Percentiles rank a stretch among this genome's conserved stretches.
phyloP scores from a whole-genome alignment of 2,329 filamentous ascomycete species.

The Pestalotiopsis sp. region DNA sequence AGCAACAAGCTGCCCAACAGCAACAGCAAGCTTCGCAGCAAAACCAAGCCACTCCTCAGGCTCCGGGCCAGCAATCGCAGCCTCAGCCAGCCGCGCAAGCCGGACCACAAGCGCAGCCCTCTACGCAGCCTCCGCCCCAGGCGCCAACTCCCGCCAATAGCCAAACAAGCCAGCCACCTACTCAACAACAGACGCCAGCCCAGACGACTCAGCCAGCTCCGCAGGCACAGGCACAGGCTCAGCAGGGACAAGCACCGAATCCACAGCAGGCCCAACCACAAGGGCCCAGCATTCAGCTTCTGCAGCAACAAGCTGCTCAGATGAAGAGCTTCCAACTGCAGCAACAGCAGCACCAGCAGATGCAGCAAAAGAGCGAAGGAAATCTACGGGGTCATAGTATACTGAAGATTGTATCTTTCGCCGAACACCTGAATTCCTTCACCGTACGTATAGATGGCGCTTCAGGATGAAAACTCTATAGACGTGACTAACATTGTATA shows the following conservation, averaged over 20 bases:
- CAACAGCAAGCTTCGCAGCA: slow-evolving; percentile 25
- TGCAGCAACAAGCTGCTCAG: slow-evolving; percentile 28
- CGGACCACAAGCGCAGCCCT: slow-evolving; percentile 34
- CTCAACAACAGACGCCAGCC: slow-evolving; percentile 34
- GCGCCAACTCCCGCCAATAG: slow-evolving; percentile 27
- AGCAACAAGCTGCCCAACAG: slow-evolving; percentile 20
- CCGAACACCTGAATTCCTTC: slow-evolving; percentile 64
- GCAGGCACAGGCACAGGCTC: slow-evolving; percentile 26
- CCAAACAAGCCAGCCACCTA: slow-evolving; percentile 42
- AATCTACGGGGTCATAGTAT: slow-evolving; percentile 60
- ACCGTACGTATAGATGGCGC: slow-evolving; percentile 42
- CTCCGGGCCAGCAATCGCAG: slow-evolving; percentile 23
- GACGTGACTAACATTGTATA: neutral
- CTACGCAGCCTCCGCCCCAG: slow-evolving; percentile 30
- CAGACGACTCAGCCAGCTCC: slow-evolving; percentile 34
- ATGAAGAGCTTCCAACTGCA: slow-evolving; percentile 35
- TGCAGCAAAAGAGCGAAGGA: slow-evolving; percentile 50
- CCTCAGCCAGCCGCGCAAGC: slow-evolving; percentile 24
- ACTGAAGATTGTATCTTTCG: slow-evolving; percentile 63
- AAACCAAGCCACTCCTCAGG: slow-evolving; percentile 21
- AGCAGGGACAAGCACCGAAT: slow-evolving; percentile 31
- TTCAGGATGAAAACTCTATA: neutral
- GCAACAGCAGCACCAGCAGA: slow-evolving; percentile 39
- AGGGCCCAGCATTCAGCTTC: slow-evolving; percentile 29
- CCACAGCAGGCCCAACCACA: neutral